These are phyloP conservation scores for Glebionis coronaria DNA, from an alignment of 129 eudicot species.

Conservation along the genomic window DNA sequence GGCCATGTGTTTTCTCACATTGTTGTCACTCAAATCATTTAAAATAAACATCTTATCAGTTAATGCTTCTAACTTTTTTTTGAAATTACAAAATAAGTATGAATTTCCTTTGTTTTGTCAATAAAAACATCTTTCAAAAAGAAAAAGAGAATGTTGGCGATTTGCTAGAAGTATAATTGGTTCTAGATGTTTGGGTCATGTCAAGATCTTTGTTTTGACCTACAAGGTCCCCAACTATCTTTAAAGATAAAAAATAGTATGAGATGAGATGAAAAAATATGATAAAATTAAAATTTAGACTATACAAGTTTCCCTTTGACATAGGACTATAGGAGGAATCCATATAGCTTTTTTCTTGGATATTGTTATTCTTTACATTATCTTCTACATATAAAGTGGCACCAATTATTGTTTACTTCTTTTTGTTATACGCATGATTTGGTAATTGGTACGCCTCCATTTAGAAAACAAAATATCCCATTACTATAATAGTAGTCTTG, in stretches of 20 bases:
- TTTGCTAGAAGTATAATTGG: neutral
- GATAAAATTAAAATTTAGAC: neutral
- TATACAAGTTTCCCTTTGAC: conserved; percentile 9
- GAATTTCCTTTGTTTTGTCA: no score
- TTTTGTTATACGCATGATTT: conserved; percentile 21
- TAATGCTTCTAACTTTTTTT: no score
- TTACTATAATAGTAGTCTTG: neutral
- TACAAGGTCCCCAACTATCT: neutral
- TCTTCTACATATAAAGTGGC: conserved; percentile 14
- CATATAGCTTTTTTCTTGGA: conserved; percentile 19
- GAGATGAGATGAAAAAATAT: neutral
- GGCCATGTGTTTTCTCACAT: no score
- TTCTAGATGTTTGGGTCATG: conserved; percentile 9
- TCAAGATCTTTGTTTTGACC: conserved; percentile 13
- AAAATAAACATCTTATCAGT: no score
- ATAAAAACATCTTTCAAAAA: neutral
- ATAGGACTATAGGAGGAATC: conserved; percentile 1
- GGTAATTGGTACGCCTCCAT: neutral
- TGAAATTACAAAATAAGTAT: no score
- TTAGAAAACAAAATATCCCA: neutral
- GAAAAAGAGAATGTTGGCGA: neutral
- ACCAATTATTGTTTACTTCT: conserved; percentile 28
- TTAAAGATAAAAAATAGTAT: neutral
- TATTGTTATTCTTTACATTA: conserved; percentile 24
- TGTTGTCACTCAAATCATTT: no score